Evolutionary conservation across 2,329 filamentous ascomycete genomes (phyloP).

Genomic region (Trichoderma oligosporum): DNA sequence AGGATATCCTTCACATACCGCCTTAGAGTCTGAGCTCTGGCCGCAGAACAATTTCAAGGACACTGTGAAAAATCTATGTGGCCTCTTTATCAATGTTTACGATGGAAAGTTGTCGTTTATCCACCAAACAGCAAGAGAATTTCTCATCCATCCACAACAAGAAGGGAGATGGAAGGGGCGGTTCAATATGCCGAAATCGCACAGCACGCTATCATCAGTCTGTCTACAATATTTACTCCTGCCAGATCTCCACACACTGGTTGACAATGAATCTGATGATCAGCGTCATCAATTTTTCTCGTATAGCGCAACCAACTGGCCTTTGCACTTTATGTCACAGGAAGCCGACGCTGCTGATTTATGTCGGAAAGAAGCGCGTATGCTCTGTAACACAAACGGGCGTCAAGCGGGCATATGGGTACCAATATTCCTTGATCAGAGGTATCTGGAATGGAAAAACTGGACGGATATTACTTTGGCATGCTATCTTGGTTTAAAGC

Average conservation of each 20-base stretch:
- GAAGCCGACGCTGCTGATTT: neutral
- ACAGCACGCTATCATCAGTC: neutral
- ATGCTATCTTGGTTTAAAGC: constrained; percentile 18
- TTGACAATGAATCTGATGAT: no score
- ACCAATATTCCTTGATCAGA: neutral
- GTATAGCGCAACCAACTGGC: neutral
- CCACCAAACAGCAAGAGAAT: constrained; percentile 14
- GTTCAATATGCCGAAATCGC: neutral
- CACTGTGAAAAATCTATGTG: neutral
- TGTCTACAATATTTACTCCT: neutral
- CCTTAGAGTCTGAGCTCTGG: neutral
- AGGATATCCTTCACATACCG: neutral
- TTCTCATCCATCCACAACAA: constrained; percentile 7
- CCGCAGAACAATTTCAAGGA: neutral
- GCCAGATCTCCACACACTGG: neutral
- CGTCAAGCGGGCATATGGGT: neutral
- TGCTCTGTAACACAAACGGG: neutral
- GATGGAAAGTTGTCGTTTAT: constrained; percentile 6
- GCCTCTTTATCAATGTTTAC: constrained; percentile 7
- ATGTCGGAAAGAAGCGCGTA: neutral
- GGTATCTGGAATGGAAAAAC: no score
- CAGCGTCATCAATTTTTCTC: neutral
- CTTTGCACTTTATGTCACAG: neutral
- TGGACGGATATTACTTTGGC: constrained; percentile 19
- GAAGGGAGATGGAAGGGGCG: neutral